phyloP scores from a whole-genome alignment of 1,284 basidiomycete genomes.

The Sparassis latifolia region DNA sequence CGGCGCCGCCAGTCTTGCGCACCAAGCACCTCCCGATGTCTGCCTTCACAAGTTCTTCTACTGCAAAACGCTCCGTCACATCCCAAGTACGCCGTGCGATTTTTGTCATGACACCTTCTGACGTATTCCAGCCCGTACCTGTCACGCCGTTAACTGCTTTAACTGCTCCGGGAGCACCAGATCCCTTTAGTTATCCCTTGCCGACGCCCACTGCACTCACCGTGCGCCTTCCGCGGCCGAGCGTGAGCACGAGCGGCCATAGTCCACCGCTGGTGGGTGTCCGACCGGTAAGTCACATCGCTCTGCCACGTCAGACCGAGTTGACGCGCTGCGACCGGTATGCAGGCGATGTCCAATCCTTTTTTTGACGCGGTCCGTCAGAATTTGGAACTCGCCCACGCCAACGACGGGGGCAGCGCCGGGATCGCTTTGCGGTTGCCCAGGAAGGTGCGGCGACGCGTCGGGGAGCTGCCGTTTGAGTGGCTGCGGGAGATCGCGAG shows the following conservation, averaged over 20 bases:
- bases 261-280: too few species aligned
- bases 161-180: neutral
- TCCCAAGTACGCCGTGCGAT: conserved; percentile 7
- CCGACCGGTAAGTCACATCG: too few species aligned
- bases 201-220: too few species aligned
- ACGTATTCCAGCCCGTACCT: neutral
- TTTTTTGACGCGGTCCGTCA: conserved; percentile 97
- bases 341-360: conserved; percentile 59
- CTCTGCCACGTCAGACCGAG: too few species aligned
- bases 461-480: conserved; percentile 70
- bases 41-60: conserved; percentile 59
- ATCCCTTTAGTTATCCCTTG: too few species aligned
- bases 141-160: neutral
- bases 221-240: too few species aligned
- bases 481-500: conserved; percentile 78
- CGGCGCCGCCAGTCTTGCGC: conserved; percentile 34
- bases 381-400: conserved; percentile 85
- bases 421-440: conserved; percentile 77
- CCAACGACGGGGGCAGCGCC: conserved; percentile 55
- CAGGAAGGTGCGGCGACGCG: conserved; percentile 50
- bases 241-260: too few species aligned
- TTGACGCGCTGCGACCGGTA: too few species aligned
- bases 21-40: conserved; percentile 56
- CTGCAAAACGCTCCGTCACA: conserved; percentile 14
- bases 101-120: neutral